Evolutionary conservation across 371 early-diverging fungal genomes (phyloP).

Genomic region (Rhizopus arrhizus): DNA sequence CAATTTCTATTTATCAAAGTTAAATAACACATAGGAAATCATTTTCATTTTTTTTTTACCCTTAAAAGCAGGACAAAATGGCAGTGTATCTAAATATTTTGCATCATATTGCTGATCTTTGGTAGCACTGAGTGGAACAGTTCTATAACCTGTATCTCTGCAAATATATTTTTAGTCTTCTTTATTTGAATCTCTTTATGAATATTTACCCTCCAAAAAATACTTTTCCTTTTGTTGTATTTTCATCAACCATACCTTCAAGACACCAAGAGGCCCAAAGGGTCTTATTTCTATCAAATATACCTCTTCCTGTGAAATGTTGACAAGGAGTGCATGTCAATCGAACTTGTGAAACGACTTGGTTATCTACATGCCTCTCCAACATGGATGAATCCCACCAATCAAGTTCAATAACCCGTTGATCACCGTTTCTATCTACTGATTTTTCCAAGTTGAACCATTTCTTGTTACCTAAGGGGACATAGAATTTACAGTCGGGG

Average conservation of each 20-base stretch:
- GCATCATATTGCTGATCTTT: slow-evolving; percentile 34
- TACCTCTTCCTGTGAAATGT: slow-evolving; percentile 72
- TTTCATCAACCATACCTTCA: slow-evolving; percentile 37
- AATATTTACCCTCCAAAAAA: slow-evolving; percentile 66
- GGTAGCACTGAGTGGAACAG: slow-evolving; percentile 35
- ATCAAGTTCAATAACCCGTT: slow-evolving; percentile 64
- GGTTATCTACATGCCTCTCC: slow-evolving; percentile 20
- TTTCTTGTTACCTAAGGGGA: slow-evolving; percentile 73
- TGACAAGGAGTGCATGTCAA: slow-evolving; percentile 76
- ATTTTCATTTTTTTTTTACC: slow-evolving; percentile 27
- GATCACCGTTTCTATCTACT: slow-evolving; percentile 38
- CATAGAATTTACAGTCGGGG: slow-evolving; percentile 60
- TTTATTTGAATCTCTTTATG: neutral
- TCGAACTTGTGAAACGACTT: slow-evolving; percentile 24
- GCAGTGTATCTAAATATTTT: slow-evolving; percentile 46
- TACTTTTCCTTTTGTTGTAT: slow-evolving; percentile 45
- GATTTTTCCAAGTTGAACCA: slow-evolving; percentile 54
- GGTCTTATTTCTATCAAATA: slow-evolving; percentile 67
- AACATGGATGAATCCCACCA: slow-evolving; percentile 76
- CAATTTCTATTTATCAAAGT: slow-evolving; percentile 56
- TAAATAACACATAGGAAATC: neutral
- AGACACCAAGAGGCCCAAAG: slow-evolving; percentile 79
- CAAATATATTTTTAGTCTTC: neutral
- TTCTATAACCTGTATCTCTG: slow-evolving; percentile 78
- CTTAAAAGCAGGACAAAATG: slow-evolving; percentile 79